Conservation (phyloP, 2,329 filamentous ascomycete species). For the Aspergillus chevalieri region DNA sequence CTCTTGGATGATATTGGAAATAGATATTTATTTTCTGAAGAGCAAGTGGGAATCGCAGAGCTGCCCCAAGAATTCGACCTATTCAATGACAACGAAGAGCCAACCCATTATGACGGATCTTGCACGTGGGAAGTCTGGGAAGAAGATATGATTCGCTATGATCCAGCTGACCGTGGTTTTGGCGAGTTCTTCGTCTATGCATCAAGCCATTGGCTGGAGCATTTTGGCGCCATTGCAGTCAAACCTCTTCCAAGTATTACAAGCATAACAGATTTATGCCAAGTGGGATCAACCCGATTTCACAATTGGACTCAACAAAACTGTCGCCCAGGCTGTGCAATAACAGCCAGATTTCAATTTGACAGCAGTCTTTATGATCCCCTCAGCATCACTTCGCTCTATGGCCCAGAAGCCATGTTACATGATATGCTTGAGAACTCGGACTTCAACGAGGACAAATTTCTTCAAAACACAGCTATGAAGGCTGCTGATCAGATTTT, state of each 20-base stretch:
- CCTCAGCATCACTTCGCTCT: conserved; percentile 29
- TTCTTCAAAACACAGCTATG: conserved; percentile 11
- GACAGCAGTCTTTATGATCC: conserved; percentile 29
- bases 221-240: conserved; percentile 19
- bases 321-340: conserved; percentile 23
- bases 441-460: conserved; percentile 10
- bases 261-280: conserved; percentile 6
- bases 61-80: conserved; percentile 18
- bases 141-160: conserved; percentile 22
- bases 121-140: conserved; percentile 28
- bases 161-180: conserved; percentile 19
- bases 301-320: conserved; percentile 30
- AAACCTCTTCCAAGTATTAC: conserved; percentile 10
- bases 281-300: conserved; percentile 21
- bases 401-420: conserved; percentile 28
- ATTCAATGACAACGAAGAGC: conserved; percentile 16
- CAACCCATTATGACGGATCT: conserved; percentile 13
- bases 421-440: conserved; percentile 20
- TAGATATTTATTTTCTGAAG: conserved; percentile 22
- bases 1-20: conserved; percentile 22
- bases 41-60: conserved; percentile 17
- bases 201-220: conserved; percentile 31
- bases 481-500: conserved; percentile 22
- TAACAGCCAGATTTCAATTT: conserved; percentile 26
- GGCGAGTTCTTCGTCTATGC: conserved; percentile 31